These are phyloP conservation scores for Penicillium sp. DNA, from an alignment of 2,329 filamentous ascomycete species.

Conservation along the genomic window DNA sequence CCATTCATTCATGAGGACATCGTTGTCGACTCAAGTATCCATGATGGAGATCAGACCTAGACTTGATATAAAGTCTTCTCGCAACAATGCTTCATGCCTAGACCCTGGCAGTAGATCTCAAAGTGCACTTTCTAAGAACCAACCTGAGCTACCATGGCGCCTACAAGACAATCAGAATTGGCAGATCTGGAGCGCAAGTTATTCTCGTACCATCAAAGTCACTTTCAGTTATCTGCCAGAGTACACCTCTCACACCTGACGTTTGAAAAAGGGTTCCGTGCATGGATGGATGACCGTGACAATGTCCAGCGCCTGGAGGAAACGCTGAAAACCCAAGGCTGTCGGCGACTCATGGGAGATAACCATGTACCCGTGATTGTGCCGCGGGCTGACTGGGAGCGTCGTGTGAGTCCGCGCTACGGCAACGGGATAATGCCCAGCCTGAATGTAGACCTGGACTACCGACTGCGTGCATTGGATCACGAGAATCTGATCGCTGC, in stretches of 20 bases:
- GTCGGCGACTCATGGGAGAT: constrained; percentile 5
- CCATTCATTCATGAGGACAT: not conserved
- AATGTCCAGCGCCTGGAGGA: constrained; percentile 6
- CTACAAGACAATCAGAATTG: not conserved
- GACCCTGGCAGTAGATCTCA: not conserved
- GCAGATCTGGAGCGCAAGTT: constrained; percentile 3
- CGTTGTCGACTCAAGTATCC: not conserved
- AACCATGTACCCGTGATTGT: constrained; percentile 11
- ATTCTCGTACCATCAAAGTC: constrained; percentile 1
- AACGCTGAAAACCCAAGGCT: constrained; percentile 11
- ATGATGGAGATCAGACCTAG: not conserved
- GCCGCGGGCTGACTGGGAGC: constrained; percentile 5
- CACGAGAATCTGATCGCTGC: constrained; percentile 8
- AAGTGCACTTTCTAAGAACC: not conserved
- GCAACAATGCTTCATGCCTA: not conserved
- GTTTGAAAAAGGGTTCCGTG: constrained; percentile 4
- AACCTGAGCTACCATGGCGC: not conserved
- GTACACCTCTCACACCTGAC: constrained; percentile 9
- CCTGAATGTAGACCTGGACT: constrained; percentile 7
- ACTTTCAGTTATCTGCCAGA: constrained; percentile 3
- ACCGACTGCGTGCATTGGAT: constrained; percentile 1
- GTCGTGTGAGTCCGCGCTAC: constrained; percentile 3
- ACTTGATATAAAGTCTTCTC: not conserved
- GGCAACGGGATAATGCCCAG: not conserved
- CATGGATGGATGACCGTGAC: constrained; percentile 6